phyloP scores from a whole-genome alignment of 148 eudicot genomes.

The Chenopodium formosanum region DNA sequence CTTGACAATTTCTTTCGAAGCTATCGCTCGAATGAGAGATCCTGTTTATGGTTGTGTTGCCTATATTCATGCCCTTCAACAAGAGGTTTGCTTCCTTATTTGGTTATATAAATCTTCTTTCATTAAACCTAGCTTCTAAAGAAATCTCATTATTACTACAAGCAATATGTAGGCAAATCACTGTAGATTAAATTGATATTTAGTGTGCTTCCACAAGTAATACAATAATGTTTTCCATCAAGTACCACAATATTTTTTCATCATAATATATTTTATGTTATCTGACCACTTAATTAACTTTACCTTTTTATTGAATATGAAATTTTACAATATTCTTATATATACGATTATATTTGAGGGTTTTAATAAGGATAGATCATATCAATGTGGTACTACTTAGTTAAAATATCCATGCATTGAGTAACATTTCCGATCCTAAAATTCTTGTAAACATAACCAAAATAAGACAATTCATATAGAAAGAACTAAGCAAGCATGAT shows the following conservation, averaged over 20 bases:
- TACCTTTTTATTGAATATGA: too few relatives aligned
- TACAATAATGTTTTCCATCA: not conserved
- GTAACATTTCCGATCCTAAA: too few relatives aligned
- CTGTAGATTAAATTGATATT: not conserved
- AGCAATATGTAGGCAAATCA: not conserved
- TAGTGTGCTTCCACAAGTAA: not conserved
- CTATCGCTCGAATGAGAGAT: conserved; percentile 69
- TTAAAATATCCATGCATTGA: too few relatives aligned
- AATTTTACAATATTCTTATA: too few relatives aligned
- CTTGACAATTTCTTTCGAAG: conserved; percentile 58
- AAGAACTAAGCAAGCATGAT: too few relatives aligned
- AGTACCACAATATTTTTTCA: not conserved
- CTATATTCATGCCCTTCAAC: conserved; percentile 71
- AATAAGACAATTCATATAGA: too few relatives aligned
- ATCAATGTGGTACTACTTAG: too few relatives aligned
- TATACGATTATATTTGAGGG: too few relatives aligned
- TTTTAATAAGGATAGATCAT: too few relatives aligned
- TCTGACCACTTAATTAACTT: too few relatives aligned
- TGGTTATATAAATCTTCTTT: not conserved
- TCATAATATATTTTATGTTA: too few relatives aligned
- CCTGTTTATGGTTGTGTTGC: conserved; percentile 81
- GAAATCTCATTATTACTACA: not conserved
- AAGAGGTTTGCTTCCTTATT: conserved; percentile 46
- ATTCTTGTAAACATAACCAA: too few relatives aligned
- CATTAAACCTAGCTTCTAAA: not conserved